These are phyloP conservation scores for Didymella lethalis DNA, from an alignment of 2,329 filamentous ascomycete species.

Conservation along the genomic window DNA sequence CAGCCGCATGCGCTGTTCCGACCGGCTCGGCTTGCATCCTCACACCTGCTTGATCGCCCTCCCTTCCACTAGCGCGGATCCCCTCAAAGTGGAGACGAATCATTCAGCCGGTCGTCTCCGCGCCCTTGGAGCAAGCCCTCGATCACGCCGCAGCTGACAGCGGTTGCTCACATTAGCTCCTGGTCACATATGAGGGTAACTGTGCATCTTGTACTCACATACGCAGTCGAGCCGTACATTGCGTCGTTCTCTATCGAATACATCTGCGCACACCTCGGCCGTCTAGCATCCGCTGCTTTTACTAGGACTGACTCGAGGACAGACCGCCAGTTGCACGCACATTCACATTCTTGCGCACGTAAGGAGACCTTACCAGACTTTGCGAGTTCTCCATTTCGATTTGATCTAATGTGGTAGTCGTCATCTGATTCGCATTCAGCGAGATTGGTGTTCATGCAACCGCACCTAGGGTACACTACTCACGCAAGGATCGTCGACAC, in stretches of 20 bases:
- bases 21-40: constrained; percentile 7
- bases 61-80: constrained; percentile 11
- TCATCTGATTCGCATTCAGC: constrained; percentile 8
- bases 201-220: background rate
- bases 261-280: background rate
- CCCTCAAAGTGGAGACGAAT: constrained; percentile 18
- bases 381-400: background rate
- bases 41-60: constrained; percentile 7
- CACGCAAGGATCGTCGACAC: constrained; percentile 10
- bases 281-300: constrained; percentile 14
- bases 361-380: constrained; percentile 9
- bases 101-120: constrained; percentile 20
- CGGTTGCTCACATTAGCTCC: constrained; percentile 6
- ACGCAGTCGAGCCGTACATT: background rate
- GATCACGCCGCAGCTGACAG: constrained; percentile 18
- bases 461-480: constrained; percentile 1
- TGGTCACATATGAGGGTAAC: background rate
- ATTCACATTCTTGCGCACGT: constrained; percentile 6
- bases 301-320: constrained; percentile 9
- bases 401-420: constrained; percentile 3
- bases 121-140: constrained; percentile 10
- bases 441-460: constrained; percentile 16
- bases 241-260: background rate
- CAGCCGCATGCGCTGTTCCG: constrained; percentile 13
- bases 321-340: constrained; percentile 6